A percentile compares a stretch with the other conserved stretches of the same genome.
These are phyloP conservation scores for Hygrophila difformis DNA, from an alignment of 257 asterid species.

Conservation along the genomic window DNA sequence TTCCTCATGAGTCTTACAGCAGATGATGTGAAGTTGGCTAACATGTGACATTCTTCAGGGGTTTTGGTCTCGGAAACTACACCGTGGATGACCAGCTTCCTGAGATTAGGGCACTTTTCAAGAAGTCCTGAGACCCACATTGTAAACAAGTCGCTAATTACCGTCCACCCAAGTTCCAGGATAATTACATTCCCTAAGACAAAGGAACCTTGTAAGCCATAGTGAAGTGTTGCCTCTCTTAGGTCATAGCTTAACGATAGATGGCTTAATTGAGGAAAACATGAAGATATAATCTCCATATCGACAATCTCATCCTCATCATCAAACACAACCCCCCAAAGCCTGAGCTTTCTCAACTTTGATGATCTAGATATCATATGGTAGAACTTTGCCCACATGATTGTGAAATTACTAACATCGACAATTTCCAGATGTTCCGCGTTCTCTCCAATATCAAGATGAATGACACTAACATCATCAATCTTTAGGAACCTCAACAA, in stretches of 20 bases:
- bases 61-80: slow-evolving; percentile 72
- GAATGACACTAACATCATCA: slow-evolving; percentile 82
- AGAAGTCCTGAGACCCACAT: slow-evolving; percentile 64
- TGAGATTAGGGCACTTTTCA: slow-evolving; percentile 58
- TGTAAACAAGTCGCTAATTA: slow-evolving; percentile 49
- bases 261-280: slow-evolving; percentile 58
- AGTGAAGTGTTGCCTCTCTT: slow-evolving; percentile 46
- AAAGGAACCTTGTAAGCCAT: slow-evolving; percentile 53
- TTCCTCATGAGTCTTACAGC: slow-evolving; percentile 62
- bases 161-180: slow-evolving; percentile 77
- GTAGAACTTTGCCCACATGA: slow-evolving; percentile 75
- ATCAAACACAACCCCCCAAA: slow-evolving; percentile 81
- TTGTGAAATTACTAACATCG: slow-evolving; percentile 78
- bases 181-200: slow-evolving; percentile 49
- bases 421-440: slow-evolving; percentile 67
- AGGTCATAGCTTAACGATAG: slow-evolving; percentile 62
- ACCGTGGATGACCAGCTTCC: slow-evolving; percentile 64
- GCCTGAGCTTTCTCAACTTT: slow-evolving; percentile 53
- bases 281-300: slow-evolving; percentile 61
- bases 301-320: slow-evolving; percentile 79
- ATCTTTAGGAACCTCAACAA: slow-evolving; percentile 47
- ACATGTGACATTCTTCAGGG: slow-evolving; percentile 54
- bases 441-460: slow-evolving; percentile 71
- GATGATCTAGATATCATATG: slow-evolving; percentile 72
- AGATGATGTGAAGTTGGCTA: slow-evolving; percentile 63